Percentiles rank a stretch among this genome's conserved stretches.
Conservation (phyloP, 2,329 filamentous ascomycete genomes). For the Magnaporthiopsis rhizophila region DNA sequence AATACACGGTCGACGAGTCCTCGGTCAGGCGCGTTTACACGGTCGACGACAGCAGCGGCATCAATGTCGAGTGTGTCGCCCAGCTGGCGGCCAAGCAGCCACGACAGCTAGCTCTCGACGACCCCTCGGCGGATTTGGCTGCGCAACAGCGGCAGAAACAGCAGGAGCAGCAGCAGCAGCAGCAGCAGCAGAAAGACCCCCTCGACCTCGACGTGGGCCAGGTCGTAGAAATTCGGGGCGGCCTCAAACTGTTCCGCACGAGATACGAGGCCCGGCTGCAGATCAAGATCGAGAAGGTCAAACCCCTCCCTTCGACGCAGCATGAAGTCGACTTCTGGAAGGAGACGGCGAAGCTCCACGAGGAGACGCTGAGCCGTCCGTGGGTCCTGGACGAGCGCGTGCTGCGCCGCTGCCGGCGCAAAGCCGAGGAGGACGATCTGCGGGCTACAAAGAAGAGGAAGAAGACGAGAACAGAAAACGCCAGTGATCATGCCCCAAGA, state of each 20-base stretch:
- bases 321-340: slow-evolving; percentile 54
- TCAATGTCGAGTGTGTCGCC: slow-evolving; percentile 42
- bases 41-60: slow-evolving; percentile 58
- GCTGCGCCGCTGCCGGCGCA: slow-evolving; percentile 40
- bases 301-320: slow-evolving; percentile 40
- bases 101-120: neutral
- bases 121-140: neutral
- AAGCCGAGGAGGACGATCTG: slow-evolving; percentile 26
- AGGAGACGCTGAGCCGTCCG: slow-evolving; percentile 39
- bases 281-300: slow-evolving; percentile 43
- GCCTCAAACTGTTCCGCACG: slow-evolving; percentile 34
- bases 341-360: slow-evolving; percentile 41
- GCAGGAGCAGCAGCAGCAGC: neutral
- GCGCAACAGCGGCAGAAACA: neutral
- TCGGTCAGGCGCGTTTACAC: slow-evolving; percentile 40
- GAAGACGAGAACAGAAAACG: neutral
- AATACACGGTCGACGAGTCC: slow-evolving; percentile 41
- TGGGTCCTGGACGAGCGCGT: slow-evolving; percentile 47
- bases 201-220: slow-evolving; percentile 40
- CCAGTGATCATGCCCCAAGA: neutral
- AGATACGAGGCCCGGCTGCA: slow-evolving; percentile 31
- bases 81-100: slow-evolving; percentile 1
- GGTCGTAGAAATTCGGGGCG: slow-evolving; percentile 50
- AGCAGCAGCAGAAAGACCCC: slow-evolving; percentile 12
- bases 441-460: neutral